Evolutionary conservation across 2,329 filamentous ascomycete species (phyloP), one percentile per base, ranked within the genome.

Genomic region (Rutstroemia sp.): DNA sequence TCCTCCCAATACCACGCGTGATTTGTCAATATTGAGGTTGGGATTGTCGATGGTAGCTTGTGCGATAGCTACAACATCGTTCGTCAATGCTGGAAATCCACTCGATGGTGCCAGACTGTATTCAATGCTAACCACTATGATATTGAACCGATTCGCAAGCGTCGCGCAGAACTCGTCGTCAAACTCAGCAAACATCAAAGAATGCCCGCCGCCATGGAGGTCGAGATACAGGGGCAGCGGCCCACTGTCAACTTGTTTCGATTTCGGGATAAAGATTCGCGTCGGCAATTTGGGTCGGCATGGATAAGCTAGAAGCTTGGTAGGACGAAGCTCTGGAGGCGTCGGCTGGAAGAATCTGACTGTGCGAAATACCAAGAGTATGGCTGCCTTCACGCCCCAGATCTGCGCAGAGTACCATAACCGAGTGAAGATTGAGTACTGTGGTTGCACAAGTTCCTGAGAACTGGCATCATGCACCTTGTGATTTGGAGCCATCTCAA

Each of bases 191-290:
- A 71, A 63, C 65, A 74, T 72, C 45, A 80, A 27, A 27, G 70
- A 69, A 63, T 77, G 79, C 41, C 76, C 77, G 57, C 78, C 77
- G 54, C 78, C 78, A 61, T 82, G 79, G 61, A 80, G 72, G 54
- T 75, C 73, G 46, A 82, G 68, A 47, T 79, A 70, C 2, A 75
- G 68, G 1, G 78, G 76, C 8, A 67, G 68, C 6, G 64, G 65
- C 8, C 67, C 64, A 7, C 65, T 62, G 0, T 66, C 65, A 3
- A 65, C 62, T 46, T 73, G 67, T 59, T 73, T 68, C 38, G 60
- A 61, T 1, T 63, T 61, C 1, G 76, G 75, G 46, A 72, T 71
- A 67, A 76, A 78, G 54, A 78, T 66, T 14, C 69, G 62, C 30
- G 64, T 60, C 39, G 51, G 58, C 21, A 68, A 61, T 25, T 51